A percentile compares a stretch with the other conserved stretches of the same genome.
Conservation (phyloP, 2,329 filamentous ascomycete genomes). For the Fusarium oxysporum region DNA sequence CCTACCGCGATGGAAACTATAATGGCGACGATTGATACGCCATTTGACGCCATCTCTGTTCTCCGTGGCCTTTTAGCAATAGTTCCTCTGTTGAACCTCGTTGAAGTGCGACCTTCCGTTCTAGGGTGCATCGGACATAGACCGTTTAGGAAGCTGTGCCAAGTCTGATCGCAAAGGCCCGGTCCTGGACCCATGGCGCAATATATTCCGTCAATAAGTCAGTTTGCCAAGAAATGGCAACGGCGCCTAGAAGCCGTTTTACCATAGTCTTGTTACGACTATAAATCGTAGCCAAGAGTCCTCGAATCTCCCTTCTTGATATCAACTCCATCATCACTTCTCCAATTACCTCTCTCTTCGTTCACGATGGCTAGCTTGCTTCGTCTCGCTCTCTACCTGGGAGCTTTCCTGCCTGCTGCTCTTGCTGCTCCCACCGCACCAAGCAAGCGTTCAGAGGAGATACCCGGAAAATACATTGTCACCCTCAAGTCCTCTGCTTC, state of each 20-base stretch:
- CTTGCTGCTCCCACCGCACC: neutral
- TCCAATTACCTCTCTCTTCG: neutral
- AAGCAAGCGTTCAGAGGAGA: neutral
- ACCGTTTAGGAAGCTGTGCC: neutral
- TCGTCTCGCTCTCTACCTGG: neutral
- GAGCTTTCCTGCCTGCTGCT: neutral
- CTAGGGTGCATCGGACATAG: neutral
- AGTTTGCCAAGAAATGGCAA: neutral
- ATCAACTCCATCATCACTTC: neutral
- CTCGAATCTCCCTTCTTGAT: neutral
- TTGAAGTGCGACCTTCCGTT: neutral
- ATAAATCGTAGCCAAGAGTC: neutral
- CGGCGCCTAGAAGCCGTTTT: neutral
- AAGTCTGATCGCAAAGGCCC: neutral
- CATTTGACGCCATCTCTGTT: neutral
- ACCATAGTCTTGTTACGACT: neutral
- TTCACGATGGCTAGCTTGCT: neutral
- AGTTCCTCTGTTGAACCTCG: neutral
- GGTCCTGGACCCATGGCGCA: neutral
- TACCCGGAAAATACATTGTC: neutral
- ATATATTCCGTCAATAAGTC: neutral
- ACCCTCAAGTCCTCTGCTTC: neutral
- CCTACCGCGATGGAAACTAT: neutral
- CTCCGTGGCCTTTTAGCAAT: neutral
- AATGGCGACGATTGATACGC: neutral